Evolutionary conservation across 495 filamentous ascomycete species (phyloP).

Genomic region (Filosporella fistucella): DNA sequence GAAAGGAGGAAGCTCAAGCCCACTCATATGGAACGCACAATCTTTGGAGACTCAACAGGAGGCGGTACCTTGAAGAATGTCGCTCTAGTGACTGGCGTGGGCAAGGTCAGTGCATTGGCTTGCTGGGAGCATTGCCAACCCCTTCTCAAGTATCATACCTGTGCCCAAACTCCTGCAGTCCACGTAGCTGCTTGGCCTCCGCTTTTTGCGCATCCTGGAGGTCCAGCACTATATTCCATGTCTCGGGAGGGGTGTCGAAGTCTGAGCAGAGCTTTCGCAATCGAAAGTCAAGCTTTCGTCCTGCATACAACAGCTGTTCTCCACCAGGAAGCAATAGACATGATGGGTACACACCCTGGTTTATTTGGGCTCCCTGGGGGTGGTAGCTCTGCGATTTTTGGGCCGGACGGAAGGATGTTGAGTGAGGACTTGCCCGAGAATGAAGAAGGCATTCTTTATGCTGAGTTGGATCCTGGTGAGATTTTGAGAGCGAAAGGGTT

Average conservation of each 20-base stretch:
- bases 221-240: conserved; percentile 30
- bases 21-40: conserved; percentile 58
- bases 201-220: conserved; percentile 22
- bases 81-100: conserved; percentile 33
- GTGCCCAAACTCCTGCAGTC: conserved; percentile 43
- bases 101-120: conserved; percentile 40
- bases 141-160: conserved; percentile 54
- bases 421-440: conserved; percentile 29
- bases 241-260: conserved; percentile 5
- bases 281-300: neutral
- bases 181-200: conserved; percentile 59
- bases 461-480: conserved; percentile 37
- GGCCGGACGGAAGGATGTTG: conserved; percentile 46
- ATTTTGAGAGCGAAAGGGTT: conserved; percentile 33
- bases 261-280: neutral
- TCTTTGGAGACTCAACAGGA: conserved; percentile 52
- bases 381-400: conserved; percentile 45
- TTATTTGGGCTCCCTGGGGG: conserved; percentile 36
- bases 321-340: conserved; percentile 31
- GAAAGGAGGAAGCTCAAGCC: conserved; percentile 54
- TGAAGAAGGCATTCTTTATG: conserved; percentile 43
- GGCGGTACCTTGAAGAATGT: conserved; percentile 38
- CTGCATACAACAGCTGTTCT: conserved; percentile 7
- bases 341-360: conserved; percentile 30
- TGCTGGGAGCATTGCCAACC: conserved; percentile 60